Evolutionary conservation across 257 asterid genomes (phyloP).

Genomic region (Datura wrightii): DNA sequence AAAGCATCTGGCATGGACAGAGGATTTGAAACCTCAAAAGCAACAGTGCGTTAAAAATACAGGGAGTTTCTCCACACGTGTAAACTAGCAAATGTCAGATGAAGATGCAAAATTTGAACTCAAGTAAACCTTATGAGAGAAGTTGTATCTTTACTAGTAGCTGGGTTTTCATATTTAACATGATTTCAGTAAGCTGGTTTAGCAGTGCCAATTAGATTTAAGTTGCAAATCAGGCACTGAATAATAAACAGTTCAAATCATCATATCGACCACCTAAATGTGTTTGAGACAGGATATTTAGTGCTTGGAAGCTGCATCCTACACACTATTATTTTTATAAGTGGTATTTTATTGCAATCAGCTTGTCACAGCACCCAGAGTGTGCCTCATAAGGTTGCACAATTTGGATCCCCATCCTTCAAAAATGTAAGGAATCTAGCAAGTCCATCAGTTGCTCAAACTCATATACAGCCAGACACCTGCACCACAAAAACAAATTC

Average conservation of each 20-base stretch:
- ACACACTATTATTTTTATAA: not conserved
- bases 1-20: constrained; percentile 7
- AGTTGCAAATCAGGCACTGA: not conserved
- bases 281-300: not conserved
- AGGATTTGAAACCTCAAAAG: constrained; percentile 7
- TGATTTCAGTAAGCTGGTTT: not conserved
- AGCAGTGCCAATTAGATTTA: not conserved
- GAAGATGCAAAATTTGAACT: not conserved
- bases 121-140: not conserved
- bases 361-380: not conserved
- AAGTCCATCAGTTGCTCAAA: not conserved
- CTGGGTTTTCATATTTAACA: not conserved
- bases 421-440: not conserved
- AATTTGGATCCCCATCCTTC: not conserved
- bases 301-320: not conserved
- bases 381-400: not conserved
- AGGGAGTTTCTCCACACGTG: constrained; percentile 10
- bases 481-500: not conserved
- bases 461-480: not conserved
- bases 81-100: not conserved
- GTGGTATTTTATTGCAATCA: not conserved
- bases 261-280: not conserved
- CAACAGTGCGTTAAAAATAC: not conserved
- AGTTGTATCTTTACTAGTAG: not conserved
- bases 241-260: not conserved